These are phyloP conservation scores for Cytidiella melzeri DNA, from an alignment of 768 basidiomycete genomes.

Conservation along the genomic window DNA sequence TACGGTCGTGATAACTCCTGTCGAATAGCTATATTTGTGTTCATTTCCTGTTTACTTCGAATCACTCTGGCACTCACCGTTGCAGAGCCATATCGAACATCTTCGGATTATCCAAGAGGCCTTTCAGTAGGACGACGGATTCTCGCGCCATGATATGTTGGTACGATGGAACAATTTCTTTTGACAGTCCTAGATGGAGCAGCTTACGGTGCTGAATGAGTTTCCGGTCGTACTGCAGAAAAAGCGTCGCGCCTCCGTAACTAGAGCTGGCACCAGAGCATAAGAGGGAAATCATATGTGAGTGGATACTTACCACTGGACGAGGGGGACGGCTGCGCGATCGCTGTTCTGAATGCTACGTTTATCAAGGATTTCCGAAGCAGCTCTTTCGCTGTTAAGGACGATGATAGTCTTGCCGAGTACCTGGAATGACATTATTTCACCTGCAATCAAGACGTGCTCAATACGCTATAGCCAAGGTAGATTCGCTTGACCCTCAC, in stretches of 20 bases:
- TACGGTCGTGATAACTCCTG: no score
- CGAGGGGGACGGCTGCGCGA: conserved; percentile 26
- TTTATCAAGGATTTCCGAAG: conserved; percentile 32
- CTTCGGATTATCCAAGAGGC: conserved; percentile 21
- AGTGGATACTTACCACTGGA: conserved; percentile 14
- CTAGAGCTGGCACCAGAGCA: conserved; percentile 13
- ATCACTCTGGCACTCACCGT: no score
- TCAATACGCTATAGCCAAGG: no score
- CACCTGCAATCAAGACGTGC: no score
- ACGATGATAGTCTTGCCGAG: conserved; percentile 30
- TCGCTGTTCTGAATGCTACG: conserved; percentile 33
- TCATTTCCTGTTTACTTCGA: no score
- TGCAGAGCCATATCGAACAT: conserved; percentile 17
- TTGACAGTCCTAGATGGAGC: background rate
- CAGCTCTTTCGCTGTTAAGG: conserved; percentile 26
- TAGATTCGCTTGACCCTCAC: no score
- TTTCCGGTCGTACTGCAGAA: conserved; percentile 15
- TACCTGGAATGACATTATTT: conserved; percentile 27
- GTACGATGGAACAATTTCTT: conserved; percentile 14
- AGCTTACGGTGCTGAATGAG: conserved; percentile 15
- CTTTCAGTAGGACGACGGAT: conserved; percentile 19
- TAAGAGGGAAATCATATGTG: no score
- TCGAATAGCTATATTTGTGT: no score
- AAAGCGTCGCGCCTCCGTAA: conserved; percentile 13
- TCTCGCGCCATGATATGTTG: conserved; percentile 21